phyloP scores from a whole-genome alignment of 768 basidiomycete species.

The Hygrophorus russula region DNA sequence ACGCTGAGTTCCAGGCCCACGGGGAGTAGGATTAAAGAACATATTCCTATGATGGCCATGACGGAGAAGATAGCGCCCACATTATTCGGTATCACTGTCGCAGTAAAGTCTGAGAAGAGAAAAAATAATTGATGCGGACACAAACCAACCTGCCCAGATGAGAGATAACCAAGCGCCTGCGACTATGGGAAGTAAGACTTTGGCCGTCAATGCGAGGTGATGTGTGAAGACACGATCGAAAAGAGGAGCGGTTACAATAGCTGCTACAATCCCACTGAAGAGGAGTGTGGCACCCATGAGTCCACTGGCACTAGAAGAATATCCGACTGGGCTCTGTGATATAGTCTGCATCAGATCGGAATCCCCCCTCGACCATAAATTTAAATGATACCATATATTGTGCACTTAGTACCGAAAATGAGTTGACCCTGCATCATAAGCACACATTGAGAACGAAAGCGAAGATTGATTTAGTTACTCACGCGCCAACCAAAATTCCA shows the following conservation, averaged over 20 bases:
- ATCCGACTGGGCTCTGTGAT: conserved; percentile 58
- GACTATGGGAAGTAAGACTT: conserved; percentile 50
- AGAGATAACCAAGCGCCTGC: conserved; percentile 58
- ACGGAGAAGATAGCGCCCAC: conserved; percentile 49
- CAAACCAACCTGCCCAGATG: conserved; percentile 64
- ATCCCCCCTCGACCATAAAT: background rate
- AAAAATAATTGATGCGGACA: background rate
- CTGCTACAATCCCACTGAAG: conserved; percentile 58
- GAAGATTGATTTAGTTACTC: conserved; percentile 15
- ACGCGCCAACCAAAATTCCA: conserved; percentile 56
- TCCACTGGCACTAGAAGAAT: conserved; percentile 54
- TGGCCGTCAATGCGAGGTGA: conserved; percentile 49
- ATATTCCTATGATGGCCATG: conserved; percentile 56
- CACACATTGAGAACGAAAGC: background rate
- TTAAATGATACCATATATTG: conserved; percentile 46
- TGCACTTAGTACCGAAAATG: conserved; percentile 54
- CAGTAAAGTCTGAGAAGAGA: conserved; percentile 3
- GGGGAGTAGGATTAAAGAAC: conserved; percentile 61
- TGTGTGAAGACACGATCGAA: conserved; percentile 79
- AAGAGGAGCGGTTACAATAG: conserved; percentile 58
- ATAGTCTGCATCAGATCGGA: background rate
- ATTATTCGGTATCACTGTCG: conserved; percentile 51
- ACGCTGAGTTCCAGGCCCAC: conserved; percentile 68
- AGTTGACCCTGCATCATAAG: conserved; percentile 32
- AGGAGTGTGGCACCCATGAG: conserved; percentile 59